A percentile compares a stretch with the other conserved stretches of the same genome.
phyloP scores from a whole-genome alignment of 129 eudicot species.

The Logfia minima region DNA sequence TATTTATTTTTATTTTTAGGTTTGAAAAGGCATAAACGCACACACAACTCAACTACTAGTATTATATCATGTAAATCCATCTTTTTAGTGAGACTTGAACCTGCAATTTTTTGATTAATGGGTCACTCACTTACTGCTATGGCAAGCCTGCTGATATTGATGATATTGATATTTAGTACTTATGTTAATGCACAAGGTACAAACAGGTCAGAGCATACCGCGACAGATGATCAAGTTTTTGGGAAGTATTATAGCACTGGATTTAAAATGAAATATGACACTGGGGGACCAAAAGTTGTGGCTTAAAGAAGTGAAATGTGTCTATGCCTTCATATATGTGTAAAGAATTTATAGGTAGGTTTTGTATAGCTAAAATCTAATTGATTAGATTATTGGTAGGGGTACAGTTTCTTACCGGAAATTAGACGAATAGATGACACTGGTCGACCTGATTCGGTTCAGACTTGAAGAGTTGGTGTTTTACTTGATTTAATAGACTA shows the following conservation, averaged over 20 bases:
- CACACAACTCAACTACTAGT: too few species aligned
- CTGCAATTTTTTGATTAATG: too few species aligned
- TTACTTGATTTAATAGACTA: not conserved
- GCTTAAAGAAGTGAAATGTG: slow-evolving; percentile 16
- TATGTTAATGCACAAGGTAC: slow-evolving; percentile 6
- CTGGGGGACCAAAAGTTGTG: slow-evolving; percentile 6
- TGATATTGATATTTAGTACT: not conserved
- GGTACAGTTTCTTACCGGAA: not conserved
- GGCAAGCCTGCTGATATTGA: too few species aligned
- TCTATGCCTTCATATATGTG: too few species aligned
- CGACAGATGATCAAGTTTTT: slow-evolving; percentile 2
- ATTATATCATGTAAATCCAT: too few species aligned
- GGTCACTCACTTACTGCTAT: too few species aligned
- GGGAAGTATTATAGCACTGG: slow-evolving; percentile 1
- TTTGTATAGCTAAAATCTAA: not conserved
- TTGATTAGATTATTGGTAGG: not conserved
- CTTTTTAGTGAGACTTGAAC: too few species aligned
- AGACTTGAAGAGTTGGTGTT: not conserved
- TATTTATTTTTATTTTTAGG: too few species aligned
- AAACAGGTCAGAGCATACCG: not conserved
- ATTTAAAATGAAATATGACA: not conserved
- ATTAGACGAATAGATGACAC: not conserved
- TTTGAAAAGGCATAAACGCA: too few species aligned
- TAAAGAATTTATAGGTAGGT: too few species aligned
- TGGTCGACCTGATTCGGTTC: not conserved